phyloP scores from a whole-genome alignment of 768 basidiomycete species.

The Suillus spraguei region DNA sequence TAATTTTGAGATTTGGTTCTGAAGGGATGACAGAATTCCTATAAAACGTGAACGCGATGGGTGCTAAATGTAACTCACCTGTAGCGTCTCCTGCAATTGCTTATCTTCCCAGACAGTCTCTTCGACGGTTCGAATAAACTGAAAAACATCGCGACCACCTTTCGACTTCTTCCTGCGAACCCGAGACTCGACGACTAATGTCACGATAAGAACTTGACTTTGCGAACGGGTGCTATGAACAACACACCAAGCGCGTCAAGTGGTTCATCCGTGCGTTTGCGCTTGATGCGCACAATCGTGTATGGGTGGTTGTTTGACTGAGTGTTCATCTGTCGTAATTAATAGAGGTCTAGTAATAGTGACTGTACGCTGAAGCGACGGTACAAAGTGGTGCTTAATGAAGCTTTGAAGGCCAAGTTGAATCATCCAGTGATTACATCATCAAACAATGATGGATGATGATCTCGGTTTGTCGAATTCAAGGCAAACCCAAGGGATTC shows the following conservation, averaged over 20 bases:
- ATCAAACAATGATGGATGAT: no score
- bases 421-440: not conserved
- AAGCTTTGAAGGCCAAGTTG: not conserved
- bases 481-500: no score
- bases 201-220: slow-evolving; percentile 17
- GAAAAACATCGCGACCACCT: slow-evolving; percentile 61
- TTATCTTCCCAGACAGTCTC: slow-evolving; percentile 67
- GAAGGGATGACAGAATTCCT: slow-evolving; percentile 1
- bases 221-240: slow-evolving; percentile 17
- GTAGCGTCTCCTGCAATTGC: slow-evolving; percentile 55
- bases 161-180: slow-evolving; percentile 64
- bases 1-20: slow-evolving; percentile 63
- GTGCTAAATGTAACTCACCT: slow-evolving; percentile 45
- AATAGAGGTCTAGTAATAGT: not conserved
- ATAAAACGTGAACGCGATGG: not conserved
- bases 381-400: not conserved
- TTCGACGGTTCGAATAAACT: slow-evolving; percentile 82
- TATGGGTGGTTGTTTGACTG: slow-evolving; percentile 43
- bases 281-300: slow-evolving; percentile 80
- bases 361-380: not conserved
- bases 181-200: slow-evolving; percentile 63
- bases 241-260: slow-evolving; percentile 75
- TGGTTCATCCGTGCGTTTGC: slow-evolving; percentile 81
- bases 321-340: slow-evolving; percentile 23
- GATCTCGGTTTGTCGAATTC: no score